A percentile compares a stretch with the other conserved stretches of the same genome.
Evolutionary conservation across 805 yeast genomes (phyloP).

Genomic region (Blastobotrys parvus): DNA sequence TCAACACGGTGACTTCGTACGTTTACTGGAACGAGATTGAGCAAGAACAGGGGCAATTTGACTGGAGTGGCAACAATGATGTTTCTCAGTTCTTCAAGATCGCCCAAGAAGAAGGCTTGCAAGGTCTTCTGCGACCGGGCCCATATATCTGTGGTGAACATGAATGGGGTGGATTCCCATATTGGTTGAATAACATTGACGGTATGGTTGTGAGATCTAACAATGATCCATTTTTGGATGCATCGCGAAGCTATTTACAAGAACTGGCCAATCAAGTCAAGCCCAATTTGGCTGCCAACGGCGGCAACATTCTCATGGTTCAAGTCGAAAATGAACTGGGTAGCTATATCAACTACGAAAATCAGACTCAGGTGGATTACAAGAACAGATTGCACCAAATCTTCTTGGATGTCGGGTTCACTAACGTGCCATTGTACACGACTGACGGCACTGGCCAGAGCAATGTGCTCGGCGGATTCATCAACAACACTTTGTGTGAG

Average conservation of each 20-base stretch:
- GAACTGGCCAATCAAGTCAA: slow-evolving; percentile 1
- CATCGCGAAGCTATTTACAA: neutral
- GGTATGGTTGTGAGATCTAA: slow-evolving; percentile 2
- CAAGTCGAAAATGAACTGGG: slow-evolving; percentile 7
- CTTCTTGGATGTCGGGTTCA: slow-evolving; percentile 1
- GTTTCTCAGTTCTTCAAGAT: slow-evolving; percentile 2
- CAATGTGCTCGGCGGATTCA: neutral
- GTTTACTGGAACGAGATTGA: slow-evolving; percentile 5
- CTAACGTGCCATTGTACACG: slow-evolving; percentile 4
- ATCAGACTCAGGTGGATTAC: slow-evolving; percentile 1
- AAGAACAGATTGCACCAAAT: neutral
- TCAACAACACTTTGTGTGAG: slow-evolving; percentile 1
- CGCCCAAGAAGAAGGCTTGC: slow-evolving; percentile 5
- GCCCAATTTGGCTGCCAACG: neutral
- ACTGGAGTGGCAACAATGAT: slow-evolving; percentile 2
- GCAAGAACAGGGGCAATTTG: neutral
- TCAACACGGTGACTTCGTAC: slow-evolving; percentile 1
- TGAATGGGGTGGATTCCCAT: slow-evolving; percentile 7
- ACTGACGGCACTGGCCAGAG: slow-evolving; percentile 1
- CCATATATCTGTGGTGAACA: slow-evolving; percentile 5
- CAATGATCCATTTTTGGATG: neutral
- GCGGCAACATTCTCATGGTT: slow-evolving; percentile 4
- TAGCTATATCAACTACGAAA: neutral
- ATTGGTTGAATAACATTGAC: slow-evolving; percentile 3
- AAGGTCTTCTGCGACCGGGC: slow-evolving; percentile 3